A percentile compares a stretch with the other conserved stretches of the same genome.
Conservation (phyloP, 441 rosid genomes). For the Gossypium trilobum region DNA sequence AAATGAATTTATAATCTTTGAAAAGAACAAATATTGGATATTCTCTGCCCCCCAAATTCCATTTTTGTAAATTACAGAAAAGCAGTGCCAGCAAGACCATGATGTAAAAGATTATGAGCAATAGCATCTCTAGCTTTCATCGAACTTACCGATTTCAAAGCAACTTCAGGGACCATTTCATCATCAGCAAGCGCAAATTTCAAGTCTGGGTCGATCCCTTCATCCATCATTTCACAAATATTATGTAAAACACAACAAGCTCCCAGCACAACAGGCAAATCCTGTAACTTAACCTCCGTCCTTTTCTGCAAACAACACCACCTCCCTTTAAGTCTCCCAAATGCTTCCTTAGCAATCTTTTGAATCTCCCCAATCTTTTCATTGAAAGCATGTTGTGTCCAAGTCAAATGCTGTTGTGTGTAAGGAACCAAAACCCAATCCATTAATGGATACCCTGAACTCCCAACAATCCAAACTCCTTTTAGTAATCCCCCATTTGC, state of each 20-base stretch:
- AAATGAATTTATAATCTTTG: neutral
- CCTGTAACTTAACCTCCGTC: constrained; percentile 61
- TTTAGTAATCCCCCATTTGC: constrained; percentile 53
- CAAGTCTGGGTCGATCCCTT: constrained; percentile 35
- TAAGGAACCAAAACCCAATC: constrained; percentile 78
- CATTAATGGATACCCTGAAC: constrained; percentile 45
- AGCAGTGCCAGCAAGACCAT: constrained; percentile 72
- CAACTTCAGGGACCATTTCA: constrained; percentile 50
- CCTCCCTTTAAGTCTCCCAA: constrained; percentile 54
- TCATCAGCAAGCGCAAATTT: constrained; percentile 48
- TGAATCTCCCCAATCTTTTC: constrained; percentile 62
- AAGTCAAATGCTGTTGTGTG: constrained; percentile 53
- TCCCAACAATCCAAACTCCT: constrained; percentile 63
- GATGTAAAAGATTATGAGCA: constrained; percentile 62
- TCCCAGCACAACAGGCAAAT: constrained; percentile 57
- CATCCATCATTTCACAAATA: constrained; percentile 53
- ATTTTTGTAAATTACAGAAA: constrained; percentile 28
- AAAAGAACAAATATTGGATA: neutral
- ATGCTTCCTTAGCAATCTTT: constrained; percentile 46
- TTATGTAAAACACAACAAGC: constrained; percentile 68
- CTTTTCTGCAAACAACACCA: constrained; percentile 65
- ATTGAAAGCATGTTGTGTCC: constrained; percentile 68
- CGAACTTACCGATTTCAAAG: constrained; percentile 47
- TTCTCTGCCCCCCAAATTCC: neutral
- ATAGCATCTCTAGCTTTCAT: constrained; percentile 58